Percentiles rank a stretch among this genome's conserved stretches.
Evolutionary conservation across 202 grass and related monocot genomes (phyloP).

Genomic region (Zoysia matrella): DNA sequence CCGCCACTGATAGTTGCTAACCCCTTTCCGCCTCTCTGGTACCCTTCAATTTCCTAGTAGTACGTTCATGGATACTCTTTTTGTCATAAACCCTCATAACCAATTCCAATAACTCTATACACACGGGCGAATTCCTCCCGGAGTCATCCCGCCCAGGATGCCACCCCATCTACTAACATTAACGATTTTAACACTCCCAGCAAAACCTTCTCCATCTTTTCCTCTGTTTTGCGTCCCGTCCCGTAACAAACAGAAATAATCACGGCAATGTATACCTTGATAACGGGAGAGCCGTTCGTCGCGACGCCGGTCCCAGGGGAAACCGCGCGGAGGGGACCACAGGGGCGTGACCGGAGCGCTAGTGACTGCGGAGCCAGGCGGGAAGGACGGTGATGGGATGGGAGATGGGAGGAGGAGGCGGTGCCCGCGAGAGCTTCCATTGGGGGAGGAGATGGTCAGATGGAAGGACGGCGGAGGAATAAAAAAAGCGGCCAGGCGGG

Average conservation of each 20-base stretch:
- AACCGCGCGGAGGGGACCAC: slow-evolving; percentile 38
- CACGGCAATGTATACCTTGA: slow-evolving; percentile 35
- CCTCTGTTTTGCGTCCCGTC: not conserved
- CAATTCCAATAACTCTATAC: slow-evolving; percentile 11
- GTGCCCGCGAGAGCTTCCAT: slow-evolving; percentile 56
- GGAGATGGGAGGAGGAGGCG: slow-evolving; percentile 34
- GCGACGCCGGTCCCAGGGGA: not conserved
- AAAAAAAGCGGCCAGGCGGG: not conserved
- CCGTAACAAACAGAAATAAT: not conserved
- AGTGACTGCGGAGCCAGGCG: slow-evolving; percentile 13
- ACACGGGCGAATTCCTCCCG: not conserved
- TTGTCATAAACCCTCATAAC: not conserved
- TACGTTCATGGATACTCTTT: not conserved
- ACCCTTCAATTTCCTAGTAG: not conserved
- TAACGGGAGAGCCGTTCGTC: slow-evolving; percentile 47
- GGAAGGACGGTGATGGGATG: slow-evolving; percentile 10
- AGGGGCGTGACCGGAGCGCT: slow-evolving; percentile 25
- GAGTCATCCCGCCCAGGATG: not conserved
- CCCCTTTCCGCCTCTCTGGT: not conserved
- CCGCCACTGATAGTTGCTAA: no score
- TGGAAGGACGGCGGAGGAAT: not conserved
- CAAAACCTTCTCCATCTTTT: not conserved
- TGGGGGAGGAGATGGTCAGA: not conserved
- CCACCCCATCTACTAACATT: not conserved
- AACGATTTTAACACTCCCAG: not conserved